Evolutionary conservation across 495 filamentous ascomycete genomes (phyloP).

Genomic region (Acidomyces sp.): DNA sequence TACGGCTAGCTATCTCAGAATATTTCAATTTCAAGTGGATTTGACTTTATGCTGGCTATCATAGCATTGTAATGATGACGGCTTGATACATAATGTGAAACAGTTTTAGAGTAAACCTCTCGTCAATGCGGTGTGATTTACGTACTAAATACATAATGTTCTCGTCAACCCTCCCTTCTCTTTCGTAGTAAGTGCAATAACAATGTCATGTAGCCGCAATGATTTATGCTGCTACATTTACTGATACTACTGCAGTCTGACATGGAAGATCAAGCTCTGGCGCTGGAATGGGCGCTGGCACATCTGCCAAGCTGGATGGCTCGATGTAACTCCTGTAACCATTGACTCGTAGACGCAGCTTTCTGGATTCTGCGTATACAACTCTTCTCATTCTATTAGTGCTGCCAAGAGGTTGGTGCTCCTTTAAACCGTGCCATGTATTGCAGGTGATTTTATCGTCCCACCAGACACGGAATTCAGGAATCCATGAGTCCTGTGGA

Average conservation of each 20-base stretch:
- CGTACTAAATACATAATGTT: too few species aligned
- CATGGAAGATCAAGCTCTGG: constrained; percentile 14
- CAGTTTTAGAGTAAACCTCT: too few species aligned
- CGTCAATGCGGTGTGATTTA: too few species aligned
- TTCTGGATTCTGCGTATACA: constrained; percentile 22
- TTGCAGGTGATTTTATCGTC: constrained; percentile 37
- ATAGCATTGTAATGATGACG: too few species aligned
- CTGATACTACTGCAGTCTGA: constrained; percentile 5
- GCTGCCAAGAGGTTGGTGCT: constrained; percentile 32
- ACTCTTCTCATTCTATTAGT: constrained; percentile 35
- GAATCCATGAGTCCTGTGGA: constrained; percentile 34
- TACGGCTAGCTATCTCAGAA: too few species aligned
- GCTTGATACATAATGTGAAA: too few species aligned
- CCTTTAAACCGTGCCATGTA: constrained; percentile 34
- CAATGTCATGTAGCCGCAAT: too few species aligned
- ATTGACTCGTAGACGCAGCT: constrained; percentile 18
- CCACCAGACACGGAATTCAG: constrained; percentile 34
- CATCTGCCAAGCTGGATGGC: constrained; percentile 13
- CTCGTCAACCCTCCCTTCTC: too few species aligned
- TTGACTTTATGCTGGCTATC: too few species aligned
- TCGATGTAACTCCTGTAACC: constrained; percentile 18
- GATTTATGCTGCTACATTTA: constrained; percentile 6
- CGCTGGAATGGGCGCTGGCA: constrained; percentile 12
- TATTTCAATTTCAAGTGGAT: too few species aligned
- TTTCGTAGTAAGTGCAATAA: too few species aligned